phyloP scores from a whole-genome alignment of 768 basidiomycete genomes.

The Hebeloma cylindrosporum region DNA sequence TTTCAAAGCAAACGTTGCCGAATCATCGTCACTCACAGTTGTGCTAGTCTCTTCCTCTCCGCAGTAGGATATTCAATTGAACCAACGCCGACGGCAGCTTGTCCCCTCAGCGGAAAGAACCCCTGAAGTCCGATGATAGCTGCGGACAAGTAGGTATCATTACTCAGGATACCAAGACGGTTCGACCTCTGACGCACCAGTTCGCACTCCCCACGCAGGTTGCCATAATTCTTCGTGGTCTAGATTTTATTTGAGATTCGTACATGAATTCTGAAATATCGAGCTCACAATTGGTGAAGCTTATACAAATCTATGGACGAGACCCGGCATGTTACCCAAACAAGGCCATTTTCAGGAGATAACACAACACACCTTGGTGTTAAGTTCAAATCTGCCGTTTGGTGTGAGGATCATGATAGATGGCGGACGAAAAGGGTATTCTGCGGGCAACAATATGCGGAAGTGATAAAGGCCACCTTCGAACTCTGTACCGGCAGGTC shows the following conservation, averaged over 20 bases:
- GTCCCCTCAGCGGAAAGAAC: constrained; percentile 87
- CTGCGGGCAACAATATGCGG: constrained; percentile 84
- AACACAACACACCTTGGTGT: constrained; percentile 73
- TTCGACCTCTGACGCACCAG: constrained; percentile 51
- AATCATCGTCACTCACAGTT: constrained; percentile 60
- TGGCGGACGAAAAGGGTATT: constrained; percentile 96
- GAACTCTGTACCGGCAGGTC: constrained; percentile 84
- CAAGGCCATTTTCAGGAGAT: background rate
- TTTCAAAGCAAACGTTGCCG: background rate
- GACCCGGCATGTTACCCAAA: constrained; percentile 1
- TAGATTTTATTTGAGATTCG: constrained; percentile 30
- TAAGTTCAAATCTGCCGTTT: constrained; percentile 94
- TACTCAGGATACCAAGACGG: constrained; percentile 3
- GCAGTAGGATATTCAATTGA: constrained; percentile 74
- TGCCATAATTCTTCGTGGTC: constrained; percentile 98
- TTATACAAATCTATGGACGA: constrained; percentile 76
- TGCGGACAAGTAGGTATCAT: constrained; percentile 26
- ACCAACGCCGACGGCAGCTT: constrained; percentile 84
- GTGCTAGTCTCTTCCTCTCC: constrained; percentile 79
- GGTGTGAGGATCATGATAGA: constrained; percentile 96
- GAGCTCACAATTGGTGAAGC: constrained; percentile 81
- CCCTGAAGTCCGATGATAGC: constrained; percentile 88
- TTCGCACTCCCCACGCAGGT: constrained; percentile 97
- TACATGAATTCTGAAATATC: background rate
- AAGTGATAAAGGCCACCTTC: constrained; percentile 97